Percentiles rank a stretch among this genome's conserved stretches.
Conservation (phyloP, 352 stramenopile genomes). For the Phytophthora palmivora region DNA sequence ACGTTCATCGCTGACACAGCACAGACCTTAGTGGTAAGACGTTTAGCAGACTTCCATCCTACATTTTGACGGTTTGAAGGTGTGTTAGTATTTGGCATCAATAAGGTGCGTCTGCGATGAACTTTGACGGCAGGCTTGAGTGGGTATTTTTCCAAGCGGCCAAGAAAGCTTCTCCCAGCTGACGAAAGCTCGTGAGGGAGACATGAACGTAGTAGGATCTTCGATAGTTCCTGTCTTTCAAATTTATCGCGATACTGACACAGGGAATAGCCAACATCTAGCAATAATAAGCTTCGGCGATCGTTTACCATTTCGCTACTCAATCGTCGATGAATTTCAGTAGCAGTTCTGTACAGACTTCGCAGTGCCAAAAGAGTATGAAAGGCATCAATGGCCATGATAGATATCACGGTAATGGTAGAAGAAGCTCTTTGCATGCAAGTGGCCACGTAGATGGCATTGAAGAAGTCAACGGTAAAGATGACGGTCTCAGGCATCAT, state of each 20-base stretch:
- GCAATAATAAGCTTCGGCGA: not conserved
- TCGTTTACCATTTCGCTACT: not conserved
- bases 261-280: constrained; percentile 16
- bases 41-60: constrained; percentile 7
- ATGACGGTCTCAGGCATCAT: constrained; percentile 45
- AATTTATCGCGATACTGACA: constrained; percentile 21
- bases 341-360: constrained; percentile 4
- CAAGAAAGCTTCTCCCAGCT: constrained; percentile 9
- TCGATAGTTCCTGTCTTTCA: constrained; percentile 10
- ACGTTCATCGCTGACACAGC: not conserved
- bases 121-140: constrained; percentile 11
- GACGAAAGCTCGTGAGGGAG: constrained; percentile 16
- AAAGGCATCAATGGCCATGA: constrained; percentile 8
- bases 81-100: not conserved
- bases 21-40: not conserved
- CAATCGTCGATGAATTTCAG: constrained; percentile 12
- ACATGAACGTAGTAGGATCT: constrained; percentile 28
- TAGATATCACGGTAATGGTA: not conserved
- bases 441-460: constrained; percentile 44
- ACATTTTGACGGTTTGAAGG: not conserved
- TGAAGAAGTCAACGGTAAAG: constrained; percentile 58
- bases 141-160: constrained; percentile 19
- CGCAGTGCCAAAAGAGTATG: constrained; percentile 5
- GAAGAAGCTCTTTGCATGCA: constrained; percentile 20
- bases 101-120: constrained; percentile 6